A percentile compares a stretch with the other conserved stretches of the same genome.
These are phyloP conservation scores for Trichoderma sp. DNA, from an alignment of 2,329 filamentous ascomycete genomes.

Conservation along the genomic window DNA sequence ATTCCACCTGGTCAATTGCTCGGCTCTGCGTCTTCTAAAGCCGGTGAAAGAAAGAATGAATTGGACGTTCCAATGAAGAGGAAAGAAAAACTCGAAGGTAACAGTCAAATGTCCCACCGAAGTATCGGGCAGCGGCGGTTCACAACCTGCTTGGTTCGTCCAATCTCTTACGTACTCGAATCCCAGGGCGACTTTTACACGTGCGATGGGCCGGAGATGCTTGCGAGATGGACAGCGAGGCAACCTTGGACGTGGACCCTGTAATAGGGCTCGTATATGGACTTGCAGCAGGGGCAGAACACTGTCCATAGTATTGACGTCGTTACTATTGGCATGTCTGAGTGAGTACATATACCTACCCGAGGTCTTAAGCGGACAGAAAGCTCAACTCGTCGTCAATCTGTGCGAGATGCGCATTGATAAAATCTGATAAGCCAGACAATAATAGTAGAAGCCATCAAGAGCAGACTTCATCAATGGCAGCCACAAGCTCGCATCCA, in stretches of 20 bases:
- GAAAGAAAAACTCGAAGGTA: not conserved
- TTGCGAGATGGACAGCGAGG: not conserved
- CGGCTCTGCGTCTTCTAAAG: not conserved
- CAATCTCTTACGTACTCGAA: constrained; percentile 19
- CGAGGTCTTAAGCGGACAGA: too few relatives aligned
- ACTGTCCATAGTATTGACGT: too few relatives aligned
- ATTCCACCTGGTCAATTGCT: too few relatives aligned
- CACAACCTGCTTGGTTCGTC: constrained; percentile 1
- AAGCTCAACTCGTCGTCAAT: too few relatives aligned
- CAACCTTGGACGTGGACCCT: not conserved
- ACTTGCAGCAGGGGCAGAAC: too few relatives aligned
- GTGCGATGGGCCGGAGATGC: constrained; percentile 11
- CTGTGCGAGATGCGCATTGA: too few relatives aligned
- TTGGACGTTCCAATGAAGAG: not conserved
- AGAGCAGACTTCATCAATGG: too few relatives aligned
- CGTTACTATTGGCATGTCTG: too few relatives aligned
- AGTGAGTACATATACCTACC: too few relatives aligned
- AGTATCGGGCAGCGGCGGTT: not conserved
- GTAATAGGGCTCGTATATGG: not conserved
- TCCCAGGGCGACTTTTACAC: not conserved
- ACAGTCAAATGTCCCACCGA: not conserved
- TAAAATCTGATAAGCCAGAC: too few relatives aligned
- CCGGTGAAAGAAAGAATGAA: not conserved
- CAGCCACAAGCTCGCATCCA: not conserved
- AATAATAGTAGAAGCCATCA: too few relatives aligned